Evolutionary conservation across 2,329 filamentous ascomycete genomes (phyloP), one percentile per base, ranked within the genome.

Genomic region (Triangularia setosa): DNA sequence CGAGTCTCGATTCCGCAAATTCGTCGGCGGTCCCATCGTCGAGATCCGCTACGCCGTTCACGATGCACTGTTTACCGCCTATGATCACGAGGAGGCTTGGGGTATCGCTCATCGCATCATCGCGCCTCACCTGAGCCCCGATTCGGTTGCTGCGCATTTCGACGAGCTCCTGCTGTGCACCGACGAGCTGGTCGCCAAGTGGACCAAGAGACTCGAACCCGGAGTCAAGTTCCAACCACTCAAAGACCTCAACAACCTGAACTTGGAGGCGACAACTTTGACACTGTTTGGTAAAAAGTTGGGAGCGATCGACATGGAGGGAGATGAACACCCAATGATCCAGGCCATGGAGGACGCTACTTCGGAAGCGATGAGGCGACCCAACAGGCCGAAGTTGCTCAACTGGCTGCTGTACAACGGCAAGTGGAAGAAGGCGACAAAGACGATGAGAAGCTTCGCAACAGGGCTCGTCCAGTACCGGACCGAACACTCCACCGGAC

Each of bases 391-490:
- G 0, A 77, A 77, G 4, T 21, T 86, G 14, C 68, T 87, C 55
- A 87, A 83, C 67, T 81, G 78, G 79, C 76, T 87, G 2, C 64
- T 83, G 14, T 79, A 85, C 71, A 76, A 80, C 23, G 67, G 78
- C 65, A 86, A 85, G 71, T 86, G 85, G 71, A 82, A 83, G 62
- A 76, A 75, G 0, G 78, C 84, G 30, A 87, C 82, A 63, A 79
- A 79, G 16, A 72, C 78, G 0, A 81, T 89, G 78, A 83, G 87
- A 4, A 73, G 77, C 9, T 88, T 81, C 53, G 85, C 81, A 1
- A 77, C 78, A 4, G 83, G 87, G 0, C 72, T 90, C n/a, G 81
- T 90, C 28, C 73, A 82, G n/a, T 72, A 82, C 59, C 83, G 87
- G 35, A 80, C 80, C 66, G 75, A 79, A 1, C 80, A 86, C 67